Evolutionary conservation across 805 yeast species (phyloP).

Genomic region (Teunomyces panamensis): DNA sequence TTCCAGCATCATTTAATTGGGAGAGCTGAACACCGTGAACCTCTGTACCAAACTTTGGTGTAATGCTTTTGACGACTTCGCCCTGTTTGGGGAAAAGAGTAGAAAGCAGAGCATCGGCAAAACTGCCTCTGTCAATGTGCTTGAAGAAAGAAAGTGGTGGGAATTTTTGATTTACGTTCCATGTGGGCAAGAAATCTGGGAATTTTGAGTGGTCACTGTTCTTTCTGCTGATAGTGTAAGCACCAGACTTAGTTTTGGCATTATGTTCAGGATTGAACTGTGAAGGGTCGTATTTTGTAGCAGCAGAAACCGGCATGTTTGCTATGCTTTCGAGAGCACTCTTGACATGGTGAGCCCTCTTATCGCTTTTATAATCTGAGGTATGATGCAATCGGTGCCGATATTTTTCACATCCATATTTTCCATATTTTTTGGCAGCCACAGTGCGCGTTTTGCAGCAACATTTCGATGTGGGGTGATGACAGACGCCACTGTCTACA

Average conservation of each 20-base stretch:
- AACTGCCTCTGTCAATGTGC: slow-evolving; percentile 26
- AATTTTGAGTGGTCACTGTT: slow-evolving; percentile 20
- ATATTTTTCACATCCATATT: background rate
- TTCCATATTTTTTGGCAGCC: slow-evolving; percentile 1
- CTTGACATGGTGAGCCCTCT: no score
- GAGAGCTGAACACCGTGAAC: slow-evolving; percentile 31
- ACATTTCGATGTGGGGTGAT: background rate
- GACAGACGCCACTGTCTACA: background rate
- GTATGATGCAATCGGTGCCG: background rate
- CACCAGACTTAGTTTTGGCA: slow-evolving; percentile 16
- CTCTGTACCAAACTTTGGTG: slow-evolving; percentile 36
- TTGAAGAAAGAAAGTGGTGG: slow-evolving; percentile 25
- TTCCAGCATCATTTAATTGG: slow-evolving; percentile 20
- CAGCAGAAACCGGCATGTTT: slow-evolving; percentile 9
- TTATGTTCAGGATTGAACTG: slow-evolving; percentile 21
- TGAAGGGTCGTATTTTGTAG: slow-evolving; percentile 21
- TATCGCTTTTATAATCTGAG: background rate
- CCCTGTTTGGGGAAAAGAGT: slow-evolving; percentile 18
- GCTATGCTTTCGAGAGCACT: background rate
- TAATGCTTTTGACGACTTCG: slow-evolving; percentile 17
- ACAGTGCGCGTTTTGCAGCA: slow-evolving; percentile 7
- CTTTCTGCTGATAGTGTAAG: slow-evolving; percentile 23
- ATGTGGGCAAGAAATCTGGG: slow-evolving; percentile 32
- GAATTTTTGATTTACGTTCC: slow-evolving; percentile 32
- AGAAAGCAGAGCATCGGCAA: slow-evolving; percentile 19